phyloP scores from a whole-genome alignment of 73 alveolate species.

The Paraurostyla sp. region DNA sequence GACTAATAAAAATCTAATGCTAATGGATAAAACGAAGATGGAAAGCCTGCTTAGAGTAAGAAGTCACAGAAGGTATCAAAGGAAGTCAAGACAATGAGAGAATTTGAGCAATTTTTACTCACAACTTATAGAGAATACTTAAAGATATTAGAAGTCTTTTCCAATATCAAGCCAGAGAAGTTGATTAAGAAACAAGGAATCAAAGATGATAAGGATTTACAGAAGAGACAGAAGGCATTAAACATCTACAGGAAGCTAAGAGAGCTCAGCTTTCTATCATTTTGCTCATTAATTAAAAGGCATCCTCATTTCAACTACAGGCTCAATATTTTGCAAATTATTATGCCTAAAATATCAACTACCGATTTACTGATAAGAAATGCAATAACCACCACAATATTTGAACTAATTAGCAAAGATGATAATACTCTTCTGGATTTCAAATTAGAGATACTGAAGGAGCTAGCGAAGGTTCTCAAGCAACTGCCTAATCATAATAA shows the following conservation, averaged over 20 bases:
- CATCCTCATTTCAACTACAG: conserved; percentile 71
- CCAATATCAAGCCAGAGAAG: conserved; percentile 34
- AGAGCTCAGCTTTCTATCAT: conserved; percentile 13
- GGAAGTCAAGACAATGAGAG: conserved; percentile 55
- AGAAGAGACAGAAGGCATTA: background rate
- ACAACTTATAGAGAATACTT: conserved; percentile 57
- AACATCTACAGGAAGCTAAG: conserved; percentile 50
- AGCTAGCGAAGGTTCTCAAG: conserved; percentile 63
- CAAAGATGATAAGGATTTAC: background rate
- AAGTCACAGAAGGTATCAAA: conserved; percentile 29
- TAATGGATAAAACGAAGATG: background rate
- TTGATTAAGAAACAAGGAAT: background rate
- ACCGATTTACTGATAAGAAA: conserved; percentile 32
- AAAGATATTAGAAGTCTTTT: conserved; percentile 53
- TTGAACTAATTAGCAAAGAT: conserved; percentile 13
- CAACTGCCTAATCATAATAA: conserved; percentile 31
- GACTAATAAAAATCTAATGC: conserved; percentile 50
- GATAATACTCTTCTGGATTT: conserved; percentile 54
- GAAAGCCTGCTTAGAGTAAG: background rate
- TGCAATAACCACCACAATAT: conserved; percentile 26
- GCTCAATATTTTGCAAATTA: conserved; percentile 39
- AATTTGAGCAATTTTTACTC: conserved; percentile 57
- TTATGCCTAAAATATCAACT: conserved; percentile 50
- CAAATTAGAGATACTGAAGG: conserved; percentile 57
- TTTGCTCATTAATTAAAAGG: conserved; percentile 29